phyloP scores from a whole-genome alignment of 129 eudicot species.

The Oenanthe sinensis region DNA sequence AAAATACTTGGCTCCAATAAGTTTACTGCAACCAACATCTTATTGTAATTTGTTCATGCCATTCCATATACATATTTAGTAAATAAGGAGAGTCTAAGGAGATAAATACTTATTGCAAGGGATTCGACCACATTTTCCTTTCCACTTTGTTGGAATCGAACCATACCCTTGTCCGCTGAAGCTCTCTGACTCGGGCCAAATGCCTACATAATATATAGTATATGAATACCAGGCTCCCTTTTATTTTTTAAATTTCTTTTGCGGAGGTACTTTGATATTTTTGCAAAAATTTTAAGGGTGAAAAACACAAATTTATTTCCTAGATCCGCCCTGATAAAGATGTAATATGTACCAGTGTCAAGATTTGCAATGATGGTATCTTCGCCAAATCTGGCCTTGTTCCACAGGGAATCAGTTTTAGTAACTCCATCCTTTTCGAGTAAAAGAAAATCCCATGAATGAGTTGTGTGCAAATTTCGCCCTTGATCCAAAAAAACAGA shows the following conservation, averaged over 20 bases:
- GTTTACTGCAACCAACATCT: constrained; percentile 41
- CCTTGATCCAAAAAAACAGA: constrained; percentile 45
- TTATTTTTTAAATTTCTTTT: no score
- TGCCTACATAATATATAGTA: constrained; percentile 31
- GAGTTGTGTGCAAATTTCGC: constrained; percentile 63
- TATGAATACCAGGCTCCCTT: no score
- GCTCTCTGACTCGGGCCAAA: constrained; percentile 87
- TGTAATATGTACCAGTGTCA: constrained; percentile 50
- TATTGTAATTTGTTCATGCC: background rate
- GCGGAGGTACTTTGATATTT: no score
- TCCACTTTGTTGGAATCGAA: constrained; percentile 73
- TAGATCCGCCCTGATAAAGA: background rate
- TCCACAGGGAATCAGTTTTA: constrained; percentile 44
- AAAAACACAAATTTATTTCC: no score
- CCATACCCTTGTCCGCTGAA: constrained; percentile 52
- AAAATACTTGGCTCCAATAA: constrained; percentile 80
- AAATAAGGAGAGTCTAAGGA: background rate
- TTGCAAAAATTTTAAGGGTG: no score
- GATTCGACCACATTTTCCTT: constrained; percentile 44
- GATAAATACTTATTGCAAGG: constrained; percentile 66
- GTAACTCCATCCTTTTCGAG: constrained; percentile 45
- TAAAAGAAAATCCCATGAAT: constrained; percentile 61
- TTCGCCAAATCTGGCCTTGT: constrained; percentile 65
- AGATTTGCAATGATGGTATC: constrained; percentile 66
- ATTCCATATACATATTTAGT: background rate